A percentile compares a stretch with the other conserved stretches of the same genome.
Evolutionary conservation across 1,139 yeast genomes (phyloP).

Genomic region (Saccharomycopsis phalli): DNA sequence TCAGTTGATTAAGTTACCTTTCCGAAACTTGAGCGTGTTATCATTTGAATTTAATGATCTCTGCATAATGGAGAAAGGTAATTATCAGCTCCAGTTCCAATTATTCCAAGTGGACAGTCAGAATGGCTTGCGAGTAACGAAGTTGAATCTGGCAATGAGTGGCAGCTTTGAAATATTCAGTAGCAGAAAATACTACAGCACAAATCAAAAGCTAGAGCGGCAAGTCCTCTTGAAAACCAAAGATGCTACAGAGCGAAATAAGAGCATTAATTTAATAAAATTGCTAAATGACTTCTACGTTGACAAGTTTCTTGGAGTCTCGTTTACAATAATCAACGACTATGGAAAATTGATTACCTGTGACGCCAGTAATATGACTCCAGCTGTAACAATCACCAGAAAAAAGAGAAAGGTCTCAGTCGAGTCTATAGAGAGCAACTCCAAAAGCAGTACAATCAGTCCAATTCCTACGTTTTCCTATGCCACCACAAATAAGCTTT

Average conservation of each 20-base stretch:
- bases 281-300: too few relatives aligned
- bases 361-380: too few relatives aligned
- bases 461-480: too few relatives aligned
- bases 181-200: slow-evolving; percentile 13
- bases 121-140: background rate
- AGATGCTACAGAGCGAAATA: background rate
- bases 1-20: slow-evolving; percentile 3
- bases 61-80: slow-evolving; percentile 8
- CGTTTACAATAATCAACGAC: too few relatives aligned
- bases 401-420: too few relatives aligned
- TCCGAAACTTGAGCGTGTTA: background rate
- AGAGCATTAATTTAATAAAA: too few relatives aligned
- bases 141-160: slow-evolving; percentile 5
- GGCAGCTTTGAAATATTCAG: slow-evolving; percentile 7
- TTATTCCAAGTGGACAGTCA: slow-evolving; percentile 8
- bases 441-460: too few relatives aligned
- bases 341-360: too few relatives aligned
- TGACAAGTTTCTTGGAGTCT: too few relatives aligned
- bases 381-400: too few relatives aligned
- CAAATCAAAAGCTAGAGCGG: slow-evolving; percentile 8
- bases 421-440: too few relatives aligned
- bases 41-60: slow-evolving; percentile 12
- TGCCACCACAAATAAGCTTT: too few relatives aligned
- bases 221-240: background rate
- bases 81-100: slow-evolving; percentile 12